Percentiles rank a stretch among this genome's conserved stretches.
Evolutionary conservation across 2,329 filamentous ascomycete genomes (phyloP).

Genomic region (Clonostachys sp.): DNA sequence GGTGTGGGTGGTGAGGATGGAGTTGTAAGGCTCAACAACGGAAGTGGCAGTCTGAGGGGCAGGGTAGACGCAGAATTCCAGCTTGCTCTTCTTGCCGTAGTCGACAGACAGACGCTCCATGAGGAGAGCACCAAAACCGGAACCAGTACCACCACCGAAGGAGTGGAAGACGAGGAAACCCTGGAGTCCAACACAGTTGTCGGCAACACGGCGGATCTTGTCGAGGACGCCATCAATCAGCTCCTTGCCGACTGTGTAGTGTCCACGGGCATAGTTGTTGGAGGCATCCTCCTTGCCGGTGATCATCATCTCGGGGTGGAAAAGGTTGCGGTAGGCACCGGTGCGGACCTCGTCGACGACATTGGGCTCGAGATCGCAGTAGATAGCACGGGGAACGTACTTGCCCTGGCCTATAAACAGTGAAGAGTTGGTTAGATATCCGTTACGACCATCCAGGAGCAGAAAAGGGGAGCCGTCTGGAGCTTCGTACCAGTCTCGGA

Average conservation of each 20-base stretch:
- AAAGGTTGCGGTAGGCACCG: constrained; percentile 90
- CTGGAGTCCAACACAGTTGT: constrained; percentile 97
- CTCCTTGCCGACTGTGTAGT: constrained; percentile 99
- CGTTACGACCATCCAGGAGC: not conserved
- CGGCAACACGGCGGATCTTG: constrained; percentile 95
- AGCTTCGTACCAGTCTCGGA: constrained; percentile 85
- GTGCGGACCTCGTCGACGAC: constrained; percentile 99
- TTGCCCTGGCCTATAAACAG: constrained; percentile 77
- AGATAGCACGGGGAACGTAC: constrained; percentile 98
- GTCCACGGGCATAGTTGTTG: constrained; percentile 99
- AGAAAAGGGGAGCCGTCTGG: not conserved
- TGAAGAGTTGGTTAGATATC: not conserved
- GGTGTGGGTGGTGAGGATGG: constrained; percentile 97
- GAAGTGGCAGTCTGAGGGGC: constrained; percentile 95
- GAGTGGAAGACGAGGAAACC: constrained; percentile 99
- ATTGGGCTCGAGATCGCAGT: constrained; percentile 99
- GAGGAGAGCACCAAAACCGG: constrained; percentile 94
- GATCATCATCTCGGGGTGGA: constrained; percentile 99
- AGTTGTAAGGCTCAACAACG: constrained; percentile 99
- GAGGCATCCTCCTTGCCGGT: constrained; percentile 99
- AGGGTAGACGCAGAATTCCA: constrained; percentile 99
- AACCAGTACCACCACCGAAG: constrained; percentile 97
- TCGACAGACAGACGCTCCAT: constrained; percentile 99
- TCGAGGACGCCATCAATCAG: constrained; percentile 97
- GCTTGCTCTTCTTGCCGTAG: constrained; percentile 99